Conservation (phyloP, 2,329 filamentous ascomycete genomes). For the Lasiodiplodia sp. region DNA sequence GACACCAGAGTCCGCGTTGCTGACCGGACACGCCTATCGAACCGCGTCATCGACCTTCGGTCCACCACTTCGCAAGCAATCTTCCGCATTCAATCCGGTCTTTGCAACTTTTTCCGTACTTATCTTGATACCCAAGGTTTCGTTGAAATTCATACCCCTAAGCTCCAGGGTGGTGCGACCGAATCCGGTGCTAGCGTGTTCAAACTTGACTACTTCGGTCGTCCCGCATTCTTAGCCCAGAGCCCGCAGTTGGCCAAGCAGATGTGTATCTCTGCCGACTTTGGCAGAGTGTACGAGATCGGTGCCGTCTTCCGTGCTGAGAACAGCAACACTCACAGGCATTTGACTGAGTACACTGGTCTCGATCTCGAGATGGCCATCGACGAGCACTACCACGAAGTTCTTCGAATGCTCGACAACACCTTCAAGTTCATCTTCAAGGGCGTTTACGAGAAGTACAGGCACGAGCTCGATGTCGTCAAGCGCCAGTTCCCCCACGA, state of each 20-base stretch:
- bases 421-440: constrained; percentile 82
- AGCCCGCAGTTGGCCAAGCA: constrained; percentile 93
- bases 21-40: constrained; percentile 76
- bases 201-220: constrained; percentile 88
- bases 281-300: constrained; percentile 87
- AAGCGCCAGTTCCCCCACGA: constrained; percentile 86
- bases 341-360: constrained; percentile 93
- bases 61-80: constrained; percentile 87
- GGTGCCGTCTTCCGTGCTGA: constrained; percentile 92
- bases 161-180: constrained; percentile 87
- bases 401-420: constrained; percentile 77
- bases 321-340: constrained; percentile 93
- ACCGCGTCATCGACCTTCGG: constrained; percentile 83
- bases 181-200: constrained; percentile 93
- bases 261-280: constrained; percentile 89
- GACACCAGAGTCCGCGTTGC: constrained; percentile 68
- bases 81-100: constrained; percentile 83
- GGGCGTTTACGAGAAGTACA: constrained; percentile 72
- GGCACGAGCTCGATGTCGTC: constrained; percentile 77
- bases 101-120: constrained; percentile 80
- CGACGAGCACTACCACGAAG: constrained; percentile 87
- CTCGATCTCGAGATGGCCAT: constrained; percentile 94
- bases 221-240: constrained; percentile 86
- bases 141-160: constrained; percentile 93
- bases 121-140: constrained; percentile 79